phyloP scores from a whole-genome alignment of 495 filamentous ascomycete genomes.

The Cudoniella acicularis region DNA sequence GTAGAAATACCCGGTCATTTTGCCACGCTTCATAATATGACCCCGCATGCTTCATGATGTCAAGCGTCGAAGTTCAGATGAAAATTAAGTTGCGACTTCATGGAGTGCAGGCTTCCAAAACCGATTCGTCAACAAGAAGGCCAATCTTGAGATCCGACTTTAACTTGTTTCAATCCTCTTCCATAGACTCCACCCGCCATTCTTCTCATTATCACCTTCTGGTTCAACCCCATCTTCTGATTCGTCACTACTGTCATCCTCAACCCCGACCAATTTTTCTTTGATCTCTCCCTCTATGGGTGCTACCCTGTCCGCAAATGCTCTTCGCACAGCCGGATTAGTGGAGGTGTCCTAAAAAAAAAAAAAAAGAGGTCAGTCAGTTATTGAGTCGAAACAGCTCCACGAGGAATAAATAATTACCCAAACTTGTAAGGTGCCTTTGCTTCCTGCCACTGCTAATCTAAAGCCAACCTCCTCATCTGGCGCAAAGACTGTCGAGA shows the following conservation, averaged over 20 bases:
- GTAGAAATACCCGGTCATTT: neutral
- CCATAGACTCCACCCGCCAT: slow-evolving; percentile 82
- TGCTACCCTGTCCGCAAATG: slow-evolving; percentile 72
- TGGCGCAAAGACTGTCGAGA: slow-evolving; percentile 83
- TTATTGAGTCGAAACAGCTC: neutral
- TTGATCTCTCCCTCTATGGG: slow-evolving; percentile 58
- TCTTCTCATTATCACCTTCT: slow-evolving; percentile 50
- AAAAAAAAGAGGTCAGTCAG: neutral
- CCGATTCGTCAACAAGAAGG: neutral
- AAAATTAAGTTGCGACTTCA: neutral
- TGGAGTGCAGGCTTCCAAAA: no score
- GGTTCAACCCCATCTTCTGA: slow-evolving; percentile 50
- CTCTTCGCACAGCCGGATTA: slow-evolving; percentile 81
- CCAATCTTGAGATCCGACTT: neutral
- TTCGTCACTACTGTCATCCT: slow-evolving; percentile 57
- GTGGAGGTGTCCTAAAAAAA: slow-evolving; percentile 71
- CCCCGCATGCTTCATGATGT: neutral
- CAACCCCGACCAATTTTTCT: slow-evolving; percentile 73
- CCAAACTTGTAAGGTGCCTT: slow-evolving; percentile 91
- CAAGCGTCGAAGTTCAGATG: neutral
- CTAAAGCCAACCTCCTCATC: slow-evolving; percentile 87
- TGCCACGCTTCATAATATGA: neutral
- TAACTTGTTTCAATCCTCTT: slow-evolving; percentile 58
- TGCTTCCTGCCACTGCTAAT: slow-evolving; percentile 89
- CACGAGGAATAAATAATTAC: slow-evolving; percentile 8